A percentile compares a stretch with the other conserved stretches of the same genome.
phyloP scores from a whole-genome alignment of 148 eudicot genomes.

The Cornus controversa region DNA sequence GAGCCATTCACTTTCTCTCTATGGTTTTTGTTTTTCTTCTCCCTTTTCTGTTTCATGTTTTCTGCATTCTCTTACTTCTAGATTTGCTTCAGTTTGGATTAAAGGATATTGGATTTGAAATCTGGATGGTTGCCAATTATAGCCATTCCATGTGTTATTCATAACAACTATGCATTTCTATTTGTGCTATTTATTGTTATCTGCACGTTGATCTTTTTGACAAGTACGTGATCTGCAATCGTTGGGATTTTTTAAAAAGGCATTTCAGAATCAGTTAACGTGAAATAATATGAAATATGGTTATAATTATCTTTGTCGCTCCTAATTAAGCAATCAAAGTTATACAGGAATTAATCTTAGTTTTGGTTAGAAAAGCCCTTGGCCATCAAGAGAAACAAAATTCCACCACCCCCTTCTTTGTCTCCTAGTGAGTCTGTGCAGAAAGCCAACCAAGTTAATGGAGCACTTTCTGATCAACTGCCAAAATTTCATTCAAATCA shows the following conservation, averaged over 20 bases:
- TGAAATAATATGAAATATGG: background rate
- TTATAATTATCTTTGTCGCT: background rate
- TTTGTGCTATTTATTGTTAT: background rate
- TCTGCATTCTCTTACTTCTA: background rate
- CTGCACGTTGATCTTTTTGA: background rate
- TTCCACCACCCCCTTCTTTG: too few species aligned
- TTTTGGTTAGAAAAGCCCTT: background rate
- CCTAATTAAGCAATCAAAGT: background rate
- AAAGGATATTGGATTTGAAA: background rate
- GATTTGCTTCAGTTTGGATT: background rate
- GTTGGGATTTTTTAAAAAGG: background rate
- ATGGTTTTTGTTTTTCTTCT: background rate
- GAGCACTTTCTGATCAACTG: background rate
- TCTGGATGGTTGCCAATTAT: background rate
- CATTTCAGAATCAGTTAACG: background rate
- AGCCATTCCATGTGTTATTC: background rate
- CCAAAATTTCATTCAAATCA: background rate
- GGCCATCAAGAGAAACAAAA: too few species aligned
- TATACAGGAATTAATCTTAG: background rate
- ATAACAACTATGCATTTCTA: background rate
- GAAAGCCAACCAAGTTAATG: conserved; percentile 1
- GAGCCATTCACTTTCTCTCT: background rate
- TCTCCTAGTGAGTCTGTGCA: background rate
- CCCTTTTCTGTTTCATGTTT: background rate
- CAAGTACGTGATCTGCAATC: background rate